A percentile compares a stretch with the other conserved stretches of the same genome.
Conservation (phyloP, 169 alveolate species). For the Plasmodium cynomolgi region DNA sequence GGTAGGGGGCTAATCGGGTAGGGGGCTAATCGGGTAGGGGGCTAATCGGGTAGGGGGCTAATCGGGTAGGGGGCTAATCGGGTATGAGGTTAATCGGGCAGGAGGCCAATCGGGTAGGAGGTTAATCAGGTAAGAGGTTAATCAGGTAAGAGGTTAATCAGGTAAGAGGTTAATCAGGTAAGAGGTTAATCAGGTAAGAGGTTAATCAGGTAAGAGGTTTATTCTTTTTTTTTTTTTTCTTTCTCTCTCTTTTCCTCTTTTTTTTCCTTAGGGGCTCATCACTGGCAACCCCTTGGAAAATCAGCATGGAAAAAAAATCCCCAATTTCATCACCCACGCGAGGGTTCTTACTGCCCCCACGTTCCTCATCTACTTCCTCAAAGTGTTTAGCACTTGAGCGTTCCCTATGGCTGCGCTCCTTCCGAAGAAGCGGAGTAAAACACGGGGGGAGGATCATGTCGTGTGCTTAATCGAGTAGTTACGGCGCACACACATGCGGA, state of each 20-base stretch:
- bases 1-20: not conserved
- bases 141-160: too few species aligned
- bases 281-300: not conserved
- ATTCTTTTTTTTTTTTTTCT: too few species aligned
- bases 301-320: not conserved
- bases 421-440: not conserved
- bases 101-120: not conserved
- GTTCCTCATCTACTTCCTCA: not conserved
- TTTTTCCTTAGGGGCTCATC: not conserved
- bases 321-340: not conserved
- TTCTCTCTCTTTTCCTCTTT: too few species aligned
- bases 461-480: not conserved
- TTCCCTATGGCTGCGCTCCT: not conserved
- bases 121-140: not conserved
- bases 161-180: not conserved
- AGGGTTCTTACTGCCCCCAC: not conserved
- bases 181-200: not conserved
- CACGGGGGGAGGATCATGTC: not conserved
- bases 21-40: too few species aligned
- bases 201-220: not conserved
- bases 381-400: not conserved
- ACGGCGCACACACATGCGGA: not conserved
- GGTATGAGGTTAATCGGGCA: too few species aligned
- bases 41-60: not conserved
- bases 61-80: not conserved